Evolutionary conservation across 495 filamentous ascomycete species (phyloP), one percentile per base, ranked within the genome.

Genomic region (Hyaloscypha variabilis): DNA sequence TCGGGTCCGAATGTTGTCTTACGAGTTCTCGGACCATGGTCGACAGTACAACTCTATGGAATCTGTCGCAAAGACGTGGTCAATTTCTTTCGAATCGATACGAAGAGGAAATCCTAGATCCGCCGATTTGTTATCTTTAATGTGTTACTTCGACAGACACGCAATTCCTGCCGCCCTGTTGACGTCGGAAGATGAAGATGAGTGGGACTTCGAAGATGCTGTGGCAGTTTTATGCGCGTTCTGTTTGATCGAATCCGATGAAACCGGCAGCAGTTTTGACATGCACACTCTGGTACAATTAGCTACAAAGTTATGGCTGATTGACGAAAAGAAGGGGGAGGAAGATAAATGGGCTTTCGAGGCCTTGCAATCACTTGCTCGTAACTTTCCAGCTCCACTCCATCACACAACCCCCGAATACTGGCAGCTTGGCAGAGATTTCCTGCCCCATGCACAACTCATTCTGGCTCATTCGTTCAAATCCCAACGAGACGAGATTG

Each of bases 211-310:
- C 51, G 25, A 25, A 3, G 51, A 54, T 17, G 51, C 51, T 10
- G 25, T 54, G 8, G 51, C 23, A n/a, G 69, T 73, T 0, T 62
- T 83, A 6, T 74, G 74, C 53, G 73, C 77, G 0, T 81, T 74
- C 65, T 82, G 78, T 0, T 72, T 84, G 6, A 67, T 83, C 34
- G 36, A 61, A 0, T 69, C 72, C 6, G 65, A 67, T 23, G 72
- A 66, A 6, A 61, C 58, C 8, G 25, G 34, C 3, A 24, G 63
- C 4, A 64, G 30, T 8, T 79, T 77, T 19, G 67, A 75, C n/a
- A 70, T 83, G 65, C 81, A 84, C 68, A 69, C 77, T 30, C 70
- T 83, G 6, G 79, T 84, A 31, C 80, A 83, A 61, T 31, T 82
- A 23, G 73, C 75, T 3, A 77, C 75, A 1, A 73, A 67, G 34